These are phyloP conservation scores for Lasiodiplodia sp. DNA, from an alignment of 2,329 filamentous ascomycete genomes.

Conservation along the genomic window DNA sequence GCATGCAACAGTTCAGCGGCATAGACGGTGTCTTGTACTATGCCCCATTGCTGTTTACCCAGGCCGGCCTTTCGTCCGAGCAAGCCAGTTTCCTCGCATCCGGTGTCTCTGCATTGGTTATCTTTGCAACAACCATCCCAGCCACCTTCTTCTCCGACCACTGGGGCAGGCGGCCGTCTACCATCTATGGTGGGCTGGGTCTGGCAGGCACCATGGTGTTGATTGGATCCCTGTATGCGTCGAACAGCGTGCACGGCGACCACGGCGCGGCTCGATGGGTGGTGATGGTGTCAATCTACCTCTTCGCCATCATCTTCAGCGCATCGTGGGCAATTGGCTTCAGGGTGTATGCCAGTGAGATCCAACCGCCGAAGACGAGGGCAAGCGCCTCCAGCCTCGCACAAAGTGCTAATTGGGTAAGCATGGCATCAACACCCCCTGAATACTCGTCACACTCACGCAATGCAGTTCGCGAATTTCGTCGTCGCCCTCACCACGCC, in stretches of 20 bases:
- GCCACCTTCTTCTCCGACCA: constrained; percentile 64
- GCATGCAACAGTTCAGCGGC: constrained; percentile 66
- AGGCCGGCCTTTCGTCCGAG: constrained; percentile 63
- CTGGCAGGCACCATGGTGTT: constrained; percentile 61
- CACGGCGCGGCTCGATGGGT: constrained; percentile 56
- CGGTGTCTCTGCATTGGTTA: constrained; percentile 65
- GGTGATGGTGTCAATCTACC: constrained; percentile 59
- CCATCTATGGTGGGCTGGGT: constrained; percentile 61
- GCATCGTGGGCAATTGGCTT: constrained; percentile 63
- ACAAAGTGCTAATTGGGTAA: constrained; percentile 61
- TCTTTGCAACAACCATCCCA: constrained; percentile 65
- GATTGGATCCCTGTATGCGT: constrained; percentile 62
- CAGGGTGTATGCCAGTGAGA: constrained; percentile 66
- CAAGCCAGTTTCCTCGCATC: constrained; percentile 67
- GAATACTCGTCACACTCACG: background rate
- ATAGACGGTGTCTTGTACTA: constrained; percentile 72
- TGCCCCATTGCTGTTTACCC: constrained; percentile 65
- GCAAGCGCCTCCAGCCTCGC: constrained; percentile 63
- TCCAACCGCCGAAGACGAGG: constrained; percentile 63
- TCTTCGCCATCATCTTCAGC: constrained; percentile 56
- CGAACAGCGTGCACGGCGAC: constrained; percentile 49
- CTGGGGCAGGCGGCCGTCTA: constrained; percentile 63
- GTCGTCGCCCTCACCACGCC: constrained; percentile 53
- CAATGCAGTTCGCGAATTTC: constrained; percentile 40
- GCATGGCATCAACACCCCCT: constrained; percentile 28